phyloP scores from a whole-genome alignment of 192 early-diverging fungal genomes.

The Mortierella antarctica region DNA sequence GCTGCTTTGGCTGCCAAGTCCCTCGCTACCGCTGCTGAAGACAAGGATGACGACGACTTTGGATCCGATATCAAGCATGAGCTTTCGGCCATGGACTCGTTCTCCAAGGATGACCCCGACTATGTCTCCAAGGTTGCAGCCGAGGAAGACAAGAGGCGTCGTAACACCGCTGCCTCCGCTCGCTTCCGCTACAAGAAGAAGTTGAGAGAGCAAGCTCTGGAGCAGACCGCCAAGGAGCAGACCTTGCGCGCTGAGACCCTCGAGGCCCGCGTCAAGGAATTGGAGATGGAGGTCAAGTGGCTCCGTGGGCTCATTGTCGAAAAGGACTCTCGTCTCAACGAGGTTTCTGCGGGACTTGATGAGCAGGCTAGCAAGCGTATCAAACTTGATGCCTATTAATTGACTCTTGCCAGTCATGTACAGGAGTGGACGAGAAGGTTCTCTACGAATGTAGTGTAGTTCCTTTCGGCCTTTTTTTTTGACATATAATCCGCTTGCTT shows the following conservation, averaged over 20 bases:
- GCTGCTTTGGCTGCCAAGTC: neutral
- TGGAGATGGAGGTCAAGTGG: constrained; percentile 94
- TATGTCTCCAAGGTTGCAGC: constrained; percentile 55
- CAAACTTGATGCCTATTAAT: constrained; percentile 52
- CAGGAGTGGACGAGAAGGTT: no score
- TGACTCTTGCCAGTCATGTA: neutral
- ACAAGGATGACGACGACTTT: constrained; percentile 9
- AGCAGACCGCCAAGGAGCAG: constrained; percentile 85
- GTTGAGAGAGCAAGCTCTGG: constrained; percentile 87
- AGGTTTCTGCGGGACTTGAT: constrained; percentile 34
- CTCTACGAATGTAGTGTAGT: no score
- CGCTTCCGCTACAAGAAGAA: constrained; percentile 98
- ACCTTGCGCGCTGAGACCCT: constrained; percentile 75
- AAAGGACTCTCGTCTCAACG: constrained; percentile 65
- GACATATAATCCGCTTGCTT: neutral
- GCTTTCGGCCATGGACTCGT: constrained; percentile 19
- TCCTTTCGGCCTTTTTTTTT: neutral
- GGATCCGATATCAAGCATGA: constrained; percentile 5
- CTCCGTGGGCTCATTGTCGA: constrained; percentile 87
- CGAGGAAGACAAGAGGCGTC: constrained; percentile 90
- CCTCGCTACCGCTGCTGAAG: constrained; percentile 1
- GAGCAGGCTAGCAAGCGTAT: constrained; percentile 49
- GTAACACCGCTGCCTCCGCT: constrained; percentile 96
- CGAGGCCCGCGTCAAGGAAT: constrained; percentile 84
- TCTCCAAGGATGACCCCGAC: constrained; percentile 45